phyloP scores from a whole-genome alignment of 768 basidiomycete genomes.

The Sarcodon aspratus region DNA sequence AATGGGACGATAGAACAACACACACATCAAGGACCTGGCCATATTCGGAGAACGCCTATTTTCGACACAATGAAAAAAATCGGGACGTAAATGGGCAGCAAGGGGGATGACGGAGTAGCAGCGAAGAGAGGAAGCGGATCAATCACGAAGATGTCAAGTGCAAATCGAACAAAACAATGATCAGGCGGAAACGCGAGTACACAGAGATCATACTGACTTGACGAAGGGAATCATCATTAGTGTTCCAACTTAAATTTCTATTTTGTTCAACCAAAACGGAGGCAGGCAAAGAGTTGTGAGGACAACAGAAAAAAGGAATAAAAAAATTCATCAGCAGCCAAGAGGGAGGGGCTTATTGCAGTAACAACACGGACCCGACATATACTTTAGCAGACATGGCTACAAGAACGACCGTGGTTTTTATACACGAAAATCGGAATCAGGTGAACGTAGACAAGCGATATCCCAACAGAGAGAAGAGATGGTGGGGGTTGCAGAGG shows the following conservation, averaged over 20 bases:
- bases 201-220: conserved; percentile 62
- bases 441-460: conserved; percentile 41
- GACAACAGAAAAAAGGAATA: conserved; percentile 9
- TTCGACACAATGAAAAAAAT: conserved; percentile 5
- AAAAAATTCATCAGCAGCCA: conserved; percentile 10
- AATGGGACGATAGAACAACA: conserved; percentile 23
- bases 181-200: conserved; percentile 13
- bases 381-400: conserved; percentile 80
- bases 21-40: conserved; percentile 90
- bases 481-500: conserved; percentile 33
- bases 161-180: conserved; percentile 20
- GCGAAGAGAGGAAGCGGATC: conserved; percentile 18
- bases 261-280: conserved; percentile 22
- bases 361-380: conserved; percentile 82
- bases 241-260: conserved; percentile 95
- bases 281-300: conserved; percentile 23
- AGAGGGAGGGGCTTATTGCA: conserved; percentile 35
- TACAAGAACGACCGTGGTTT: conserved; percentile 20
- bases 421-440: conserved; percentile 42
- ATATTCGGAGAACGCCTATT: conserved; percentile 71
- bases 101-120: conserved; percentile 15
- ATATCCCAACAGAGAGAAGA: conserved; percentile 41
- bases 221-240: conserved; percentile 85
- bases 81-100: conserved; percentile 16
- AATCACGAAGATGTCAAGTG: conserved; percentile 39